Conservation (phyloP, 2,329 filamentous ascomycete genomes). For the Botrytis porri region DNA sequence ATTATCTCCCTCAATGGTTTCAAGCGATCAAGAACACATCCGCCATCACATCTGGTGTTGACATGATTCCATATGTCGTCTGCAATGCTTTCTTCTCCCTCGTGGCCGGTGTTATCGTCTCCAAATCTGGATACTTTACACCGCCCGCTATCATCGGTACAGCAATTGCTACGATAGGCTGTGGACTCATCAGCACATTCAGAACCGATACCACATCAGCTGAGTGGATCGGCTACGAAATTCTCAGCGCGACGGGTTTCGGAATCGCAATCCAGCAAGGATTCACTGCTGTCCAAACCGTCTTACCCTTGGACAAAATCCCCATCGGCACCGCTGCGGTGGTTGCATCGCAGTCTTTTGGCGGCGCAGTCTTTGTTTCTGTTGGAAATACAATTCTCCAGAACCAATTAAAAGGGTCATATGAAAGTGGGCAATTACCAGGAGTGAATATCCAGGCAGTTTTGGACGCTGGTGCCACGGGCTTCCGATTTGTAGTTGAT, state of each 20-base stretch:
- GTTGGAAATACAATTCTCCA: constrained; percentile 45
- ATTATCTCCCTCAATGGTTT: constrained; percentile 34
- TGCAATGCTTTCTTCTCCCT: constrained; percentile 36
- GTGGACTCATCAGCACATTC: constrained; percentile 40
- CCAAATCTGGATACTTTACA: constrained; percentile 38
- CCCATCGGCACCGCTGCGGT: constrained; percentile 45
- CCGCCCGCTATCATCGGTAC: constrained; percentile 27
- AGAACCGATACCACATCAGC: constrained; percentile 38
- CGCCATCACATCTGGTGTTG: constrained; percentile 28
- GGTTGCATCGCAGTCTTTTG: constrained; percentile 44
- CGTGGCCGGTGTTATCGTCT: constrained; percentile 35
- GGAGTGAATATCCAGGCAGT: constrained; percentile 32
- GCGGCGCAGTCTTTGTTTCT: constrained; percentile 48
- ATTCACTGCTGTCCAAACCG: constrained; percentile 34
- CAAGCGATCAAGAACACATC: constrained; percentile 28
- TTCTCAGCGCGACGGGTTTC: constrained; percentile 32
- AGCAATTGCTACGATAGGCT: constrained; percentile 25
- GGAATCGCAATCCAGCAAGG: constrained; percentile 36
- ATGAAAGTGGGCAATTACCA: constrained; percentile 21
- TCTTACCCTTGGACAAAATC: constrained; percentile 40
- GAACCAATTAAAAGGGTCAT: constrained; percentile 30
- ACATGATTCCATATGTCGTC: constrained; percentile 30
- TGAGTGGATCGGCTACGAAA: constrained; percentile 49
- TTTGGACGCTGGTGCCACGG: constrained; percentile 41
- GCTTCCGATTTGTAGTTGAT: constrained; percentile 46